phyloP scores from a whole-genome alignment of 176 grass and related monocot genomes.

The Saccharum spontaneum region DNA sequence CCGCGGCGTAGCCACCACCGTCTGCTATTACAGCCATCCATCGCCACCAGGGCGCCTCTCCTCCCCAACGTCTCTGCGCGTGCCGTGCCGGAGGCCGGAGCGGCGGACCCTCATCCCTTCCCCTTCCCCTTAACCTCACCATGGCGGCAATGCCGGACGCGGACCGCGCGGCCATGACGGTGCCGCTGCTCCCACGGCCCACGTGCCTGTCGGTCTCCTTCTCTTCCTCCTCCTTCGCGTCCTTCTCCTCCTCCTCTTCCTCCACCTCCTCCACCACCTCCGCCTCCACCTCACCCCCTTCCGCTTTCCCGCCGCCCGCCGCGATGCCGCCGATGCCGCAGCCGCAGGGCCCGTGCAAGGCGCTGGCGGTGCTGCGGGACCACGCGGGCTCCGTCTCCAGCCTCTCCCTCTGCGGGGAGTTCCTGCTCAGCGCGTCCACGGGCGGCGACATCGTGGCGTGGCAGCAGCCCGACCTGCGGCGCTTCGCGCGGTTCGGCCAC shows the following conservation, averaged over 20 bases:
- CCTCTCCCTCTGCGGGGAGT: conserved; percentile 90
- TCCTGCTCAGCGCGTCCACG: conserved; percentile 79
- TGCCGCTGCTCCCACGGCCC: conserved; percentile 33
- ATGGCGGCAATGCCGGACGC: conserved; percentile 16
- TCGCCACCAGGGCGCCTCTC: background rate
- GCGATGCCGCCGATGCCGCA: too few species aligned
- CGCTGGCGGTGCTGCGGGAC: conserved; percentile 60
- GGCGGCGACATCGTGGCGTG: conserved; percentile 78
- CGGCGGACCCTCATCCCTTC: too few species aligned
- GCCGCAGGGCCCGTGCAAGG: conserved; percentile 36
- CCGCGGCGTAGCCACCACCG: background rate
- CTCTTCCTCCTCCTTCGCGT: background rate
- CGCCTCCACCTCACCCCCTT: background rate
- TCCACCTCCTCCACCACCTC: background rate
- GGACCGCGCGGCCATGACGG: conserved; percentile 24
- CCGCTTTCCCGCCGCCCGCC: background rate
- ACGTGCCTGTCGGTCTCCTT: background rate
- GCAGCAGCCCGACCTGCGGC: conserved; percentile 86
- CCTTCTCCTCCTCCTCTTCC: background rate
- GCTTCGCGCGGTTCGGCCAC: conserved; percentile 68
- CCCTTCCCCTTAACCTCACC: background rate
- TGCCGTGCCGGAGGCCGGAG: background rate
- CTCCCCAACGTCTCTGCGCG: conserved; percentile 19
- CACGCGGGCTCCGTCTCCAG: conserved; percentile 67
- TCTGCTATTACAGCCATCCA: conserved; percentile 33